Evolutionary conservation across 192 early-diverging fungal species (phyloP).

Genomic region (Linnemannia exigua): DNA sequence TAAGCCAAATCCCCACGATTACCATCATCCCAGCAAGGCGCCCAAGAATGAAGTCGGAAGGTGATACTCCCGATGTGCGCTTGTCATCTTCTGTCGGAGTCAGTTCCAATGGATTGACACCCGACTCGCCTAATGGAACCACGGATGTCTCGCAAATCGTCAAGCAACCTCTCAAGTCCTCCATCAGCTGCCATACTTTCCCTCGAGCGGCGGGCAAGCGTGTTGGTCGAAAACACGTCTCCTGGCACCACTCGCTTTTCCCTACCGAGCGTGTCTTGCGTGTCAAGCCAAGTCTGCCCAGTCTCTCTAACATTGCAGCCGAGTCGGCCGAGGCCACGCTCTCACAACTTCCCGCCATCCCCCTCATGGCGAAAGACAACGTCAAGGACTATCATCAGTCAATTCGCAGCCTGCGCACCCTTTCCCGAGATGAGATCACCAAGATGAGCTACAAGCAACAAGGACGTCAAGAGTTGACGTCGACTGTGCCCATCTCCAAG

Average conservation of each 20-base stretch:
- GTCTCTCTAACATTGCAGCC: slow-evolving; percentile 33
- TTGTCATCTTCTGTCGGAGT: not conserved
- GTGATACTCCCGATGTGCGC: slow-evolving; percentile 3
- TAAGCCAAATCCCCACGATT: not conserved
- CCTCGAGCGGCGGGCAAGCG: slow-evolving; percentile 40
- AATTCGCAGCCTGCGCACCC: slow-evolving; percentile 40
- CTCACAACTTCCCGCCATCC: slow-evolving; percentile 30
- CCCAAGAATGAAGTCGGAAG: slow-evolving; percentile 23
- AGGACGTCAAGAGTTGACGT: slow-evolving; percentile 40
- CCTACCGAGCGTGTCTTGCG: slow-evolving; percentile 38
- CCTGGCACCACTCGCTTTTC: slow-evolving; percentile 53
- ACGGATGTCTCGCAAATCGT: not conserved
- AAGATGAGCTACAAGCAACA: slow-evolving; percentile 58
- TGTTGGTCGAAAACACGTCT: slow-evolving; percentile 39
- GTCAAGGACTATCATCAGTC: slow-evolving; percentile 45
- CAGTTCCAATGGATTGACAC: not conserved
- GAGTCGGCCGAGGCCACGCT: slow-evolving; percentile 36
- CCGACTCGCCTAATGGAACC: slow-evolving; percentile 10
- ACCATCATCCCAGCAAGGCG: not conserved
- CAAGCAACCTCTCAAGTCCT: slow-evolving; percentile 25
- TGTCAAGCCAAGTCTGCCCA: slow-evolving; percentile 51
- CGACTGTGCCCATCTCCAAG: slow-evolving; percentile 44
- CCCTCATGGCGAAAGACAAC: slow-evolving; percentile 45
- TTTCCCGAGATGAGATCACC: slow-evolving; percentile 49
- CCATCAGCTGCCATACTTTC: slow-evolving; percentile 53